phyloP scores from a whole-genome alignment of 768 basidiomycete species.

The Phylloporus rhodoxanthus region DNA sequence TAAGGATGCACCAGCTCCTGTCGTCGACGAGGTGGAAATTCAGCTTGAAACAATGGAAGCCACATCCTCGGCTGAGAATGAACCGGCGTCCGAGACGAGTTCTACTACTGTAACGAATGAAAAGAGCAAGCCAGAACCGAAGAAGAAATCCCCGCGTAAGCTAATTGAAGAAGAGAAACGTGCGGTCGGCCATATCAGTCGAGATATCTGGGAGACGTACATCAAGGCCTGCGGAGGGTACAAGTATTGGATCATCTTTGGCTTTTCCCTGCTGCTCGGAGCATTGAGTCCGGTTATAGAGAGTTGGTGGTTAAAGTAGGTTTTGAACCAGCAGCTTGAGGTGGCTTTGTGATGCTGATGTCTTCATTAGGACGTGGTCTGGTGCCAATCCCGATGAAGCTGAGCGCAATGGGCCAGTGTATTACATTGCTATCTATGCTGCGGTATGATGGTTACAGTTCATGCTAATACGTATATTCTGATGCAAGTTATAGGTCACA shows the following conservation, averaged over 20 bases:
- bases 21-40: constrained; percentile 2
- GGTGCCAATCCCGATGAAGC: constrained; percentile 39
- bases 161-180: constrained; percentile 79
- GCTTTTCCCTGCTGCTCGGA: constrained; percentile 45
- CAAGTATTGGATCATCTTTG: constrained; percentile 55
- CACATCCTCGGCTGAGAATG: constrained; percentile 19
- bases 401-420: constrained; percentile 37
- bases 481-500: constrained; percentile 32
- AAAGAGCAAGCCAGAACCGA: constrained; percentile 34
- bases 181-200: constrained; percentile 65
- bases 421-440: constrained; percentile 59
- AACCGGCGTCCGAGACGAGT: constrained; percentile 36
- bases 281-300: constrained; percentile 64
- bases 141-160: constrained; percentile 67
- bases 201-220: constrained; percentile 62
- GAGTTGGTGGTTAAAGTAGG: constrained; percentile 63
- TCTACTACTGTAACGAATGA: constrained; percentile 39
- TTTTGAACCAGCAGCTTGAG: background rate
- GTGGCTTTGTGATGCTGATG: constrained; percentile 22
- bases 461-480: constrained; percentile 3
- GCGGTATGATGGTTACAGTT: constrained; percentile 33
- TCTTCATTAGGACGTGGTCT: constrained; percentile 48
- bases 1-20: constrained; percentile 33
- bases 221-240: constrained; percentile 45
- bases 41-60: constrained; percentile 11